phyloP scores from a whole-genome alignment of 1,284 basidiomycete genomes.

The Trametes hirsuta region DNA sequence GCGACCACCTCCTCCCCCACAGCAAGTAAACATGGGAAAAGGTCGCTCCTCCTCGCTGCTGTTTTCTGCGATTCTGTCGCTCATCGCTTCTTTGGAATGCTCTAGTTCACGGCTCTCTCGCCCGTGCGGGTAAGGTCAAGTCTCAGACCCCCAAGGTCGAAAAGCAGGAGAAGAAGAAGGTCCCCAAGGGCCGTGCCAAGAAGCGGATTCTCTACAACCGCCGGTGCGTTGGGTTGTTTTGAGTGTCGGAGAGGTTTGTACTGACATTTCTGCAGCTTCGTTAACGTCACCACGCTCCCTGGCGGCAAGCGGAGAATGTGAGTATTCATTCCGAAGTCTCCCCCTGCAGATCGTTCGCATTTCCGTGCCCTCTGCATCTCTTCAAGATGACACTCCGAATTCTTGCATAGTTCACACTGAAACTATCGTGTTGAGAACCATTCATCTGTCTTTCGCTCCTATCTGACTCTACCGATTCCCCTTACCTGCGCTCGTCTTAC shows the following conservation, averaged over 20 bases:
- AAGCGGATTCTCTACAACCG: constrained; percentile 95
- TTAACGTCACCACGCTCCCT: constrained; percentile 90
- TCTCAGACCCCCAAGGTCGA: constrained; percentile 97
- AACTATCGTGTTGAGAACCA: constrained; percentile 74
- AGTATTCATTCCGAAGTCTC: constrained; percentile 44
- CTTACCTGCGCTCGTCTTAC: constrained; percentile 14
- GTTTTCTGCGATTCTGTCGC: constrained; percentile 7
- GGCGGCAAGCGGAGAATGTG: constrained; percentile 97
- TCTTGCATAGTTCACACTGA: constrained; percentile 94
- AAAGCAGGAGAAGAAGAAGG: constrained; percentile 98
- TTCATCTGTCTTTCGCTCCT: constrained; percentile 94
- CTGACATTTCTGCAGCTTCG: constrained; percentile 65
- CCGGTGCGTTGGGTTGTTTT: constrained; percentile 57
- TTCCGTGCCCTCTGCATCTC: constrained; percentile 14
- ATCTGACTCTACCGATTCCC: constrained; percentile 62
- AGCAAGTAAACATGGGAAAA: constrained; percentile 68
- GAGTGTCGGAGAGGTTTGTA: background rate
- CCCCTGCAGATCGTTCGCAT: constrained; percentile 11
- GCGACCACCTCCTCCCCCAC: constrained; percentile 35
- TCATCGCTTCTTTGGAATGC: constrained; percentile 14
- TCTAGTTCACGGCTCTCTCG: constrained; percentile 97
- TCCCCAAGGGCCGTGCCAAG: constrained; percentile 94
- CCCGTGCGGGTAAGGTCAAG: constrained; percentile 99
- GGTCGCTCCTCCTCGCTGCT: constrained; percentile 39
- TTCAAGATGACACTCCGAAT: constrained; percentile 66